Base-by-base conservation (phyloP, 306 rosid species). In the Pyrus bretschneideri region DNA sequence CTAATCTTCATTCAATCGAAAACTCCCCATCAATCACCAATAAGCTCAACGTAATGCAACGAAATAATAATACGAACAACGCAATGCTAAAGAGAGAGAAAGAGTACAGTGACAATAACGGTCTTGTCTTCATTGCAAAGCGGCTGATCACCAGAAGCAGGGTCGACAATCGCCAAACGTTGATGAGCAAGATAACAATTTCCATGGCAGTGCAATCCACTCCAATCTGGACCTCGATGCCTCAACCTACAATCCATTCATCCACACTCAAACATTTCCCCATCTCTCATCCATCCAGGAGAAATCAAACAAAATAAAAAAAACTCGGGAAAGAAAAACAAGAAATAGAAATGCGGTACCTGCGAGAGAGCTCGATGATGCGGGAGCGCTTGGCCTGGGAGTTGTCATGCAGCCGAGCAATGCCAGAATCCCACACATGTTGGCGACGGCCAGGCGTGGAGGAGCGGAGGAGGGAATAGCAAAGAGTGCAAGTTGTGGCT, bases 181-280 rank as follows among this genome's bases (percentile, higher is more conserved):
- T 92, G 99, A 82, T 95, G 99, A 70, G 99, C 96, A 72, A 95
- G 96, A 84, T 87, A 95, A 70, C 88, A 89, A 76, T 92, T 80
- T 17, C 77, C 93, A 69, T 89, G 79, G 79, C 90, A 92, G 77
- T 95, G 99, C 88, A 95, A 65, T 19, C 99, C 99, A 80, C 99
- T 95, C 99, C 99, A 95, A 61, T 95, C 97, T 75, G 99, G 99
- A 63, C 97, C 99, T 85, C 99, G 84, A 75, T 95, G 99, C 63
- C 87, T 83, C 79, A 95, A 79, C 82, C 98, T 93, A 59, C 77
- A 82, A 25, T 9, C 3, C 21, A 66, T 49, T 49, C 54, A 49
- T 14, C 54, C 23, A 49, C 27, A 12, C 14, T 1, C n/a, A 13
- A 66, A 33, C 46, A 9, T 33, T 33, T 76, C 72, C 22, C 83